Evolutionary conservation across 1,139 yeast species (phyloP).

Genomic region (Blastobotrys niveus): DNA sequence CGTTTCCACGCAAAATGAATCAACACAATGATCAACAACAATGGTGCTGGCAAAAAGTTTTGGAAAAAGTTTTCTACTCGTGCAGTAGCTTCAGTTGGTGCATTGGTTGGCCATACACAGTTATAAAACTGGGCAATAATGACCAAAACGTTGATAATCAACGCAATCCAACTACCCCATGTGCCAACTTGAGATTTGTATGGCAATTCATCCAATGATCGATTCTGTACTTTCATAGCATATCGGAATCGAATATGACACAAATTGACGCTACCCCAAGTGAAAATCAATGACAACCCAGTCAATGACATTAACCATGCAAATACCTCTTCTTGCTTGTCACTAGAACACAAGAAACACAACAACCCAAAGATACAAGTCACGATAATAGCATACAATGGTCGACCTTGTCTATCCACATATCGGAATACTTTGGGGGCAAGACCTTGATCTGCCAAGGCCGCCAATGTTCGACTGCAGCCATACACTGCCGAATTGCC

Average conservation of each 20-base stretch:
- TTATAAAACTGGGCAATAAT: slow-evolving; percentile 78
- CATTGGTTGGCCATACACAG: slow-evolving; percentile 67
- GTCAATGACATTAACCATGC: slow-evolving; percentile 79
- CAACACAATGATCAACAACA: slow-evolving; percentile 45
- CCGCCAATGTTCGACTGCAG: slow-evolving; percentile 74
- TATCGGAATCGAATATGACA: slow-evolving; percentile 75
- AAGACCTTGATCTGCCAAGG: slow-evolving; percentile 77
- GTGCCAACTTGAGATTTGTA: slow-evolving; percentile 65
- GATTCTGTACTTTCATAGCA: slow-evolving; percentile 63
- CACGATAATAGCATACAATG: slow-evolving; percentile 58
- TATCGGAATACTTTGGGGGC: slow-evolving; percentile 71
- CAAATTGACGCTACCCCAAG: slow-evolving; percentile 75
- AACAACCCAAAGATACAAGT: slow-evolving; percentile 59
- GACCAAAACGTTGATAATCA: slow-evolving; percentile 54
- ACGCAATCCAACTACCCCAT: slow-evolving; percentile 63
- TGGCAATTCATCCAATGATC: slow-evolving; percentile 59
- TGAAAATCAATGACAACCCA: slow-evolving; percentile 75
- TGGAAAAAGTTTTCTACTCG: slow-evolving; percentile 40
- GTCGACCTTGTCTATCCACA: slow-evolving; percentile 71
- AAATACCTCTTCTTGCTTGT: slow-evolving; percentile 62
- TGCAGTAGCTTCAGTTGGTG: slow-evolving; percentile 32
- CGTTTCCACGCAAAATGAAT: slow-evolving; percentile 47
- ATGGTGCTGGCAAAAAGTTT: slow-evolving; percentile 50
- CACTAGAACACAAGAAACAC: slow-evolving; percentile 63
- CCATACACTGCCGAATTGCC: slow-evolving; percentile 76